Base-by-base conservation (phyloP, 2,329 filamentous ascomycete species). In the Alternaria dauci region DNA sequence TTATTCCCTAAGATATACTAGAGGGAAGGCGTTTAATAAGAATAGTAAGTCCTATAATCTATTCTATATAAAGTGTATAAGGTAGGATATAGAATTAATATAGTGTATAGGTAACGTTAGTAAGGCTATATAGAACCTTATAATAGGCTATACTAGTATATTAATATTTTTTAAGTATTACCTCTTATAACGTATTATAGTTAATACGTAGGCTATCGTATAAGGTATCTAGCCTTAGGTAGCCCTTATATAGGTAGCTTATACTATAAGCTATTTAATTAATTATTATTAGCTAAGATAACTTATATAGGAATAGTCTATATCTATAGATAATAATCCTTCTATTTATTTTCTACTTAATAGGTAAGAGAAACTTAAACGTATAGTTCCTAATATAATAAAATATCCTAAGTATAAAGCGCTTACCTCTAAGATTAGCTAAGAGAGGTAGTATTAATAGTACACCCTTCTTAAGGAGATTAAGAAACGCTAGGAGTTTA, bases 21-120 rank as follows among this genome's bases (percentile, higher is more conserved):
- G 47, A 66, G 73, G 73, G 16, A 80, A 80, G 59, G 75, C 68
- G 5, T 78, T 81, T 47, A 79, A 81, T 59, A 58, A 77, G 44
- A 80, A 76, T 57, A 30, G 73, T 81, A 67, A 73, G 48, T 76
- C 36, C 9, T 32, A 9, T 9, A 4, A 57, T 39, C 32, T 44
- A 5, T 51, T 44, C 1, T 32, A 58, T 53, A 14, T 8, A 52
- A 48, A 18, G 11, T n/a, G 1, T 14, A 28, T 53, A 12, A 41
- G 48, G 14, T 14, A 58, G 18, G 32, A 55, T 55, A 20, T 34
- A 44, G 43, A 20, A 41, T 47, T 65, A 64, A 65, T 14, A 18
- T 56, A 58, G 5, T 58, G 36, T 5, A 25, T 48, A 72, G 65
- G 58, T 4, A 69, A 71, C 7, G 62, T 77, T 32, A 77, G 73